These are phyloP conservation scores for Cymbomonas tetramitiformis DNA, from an alignment of 139 green algal species.

Conservation along the genomic window DNA sequence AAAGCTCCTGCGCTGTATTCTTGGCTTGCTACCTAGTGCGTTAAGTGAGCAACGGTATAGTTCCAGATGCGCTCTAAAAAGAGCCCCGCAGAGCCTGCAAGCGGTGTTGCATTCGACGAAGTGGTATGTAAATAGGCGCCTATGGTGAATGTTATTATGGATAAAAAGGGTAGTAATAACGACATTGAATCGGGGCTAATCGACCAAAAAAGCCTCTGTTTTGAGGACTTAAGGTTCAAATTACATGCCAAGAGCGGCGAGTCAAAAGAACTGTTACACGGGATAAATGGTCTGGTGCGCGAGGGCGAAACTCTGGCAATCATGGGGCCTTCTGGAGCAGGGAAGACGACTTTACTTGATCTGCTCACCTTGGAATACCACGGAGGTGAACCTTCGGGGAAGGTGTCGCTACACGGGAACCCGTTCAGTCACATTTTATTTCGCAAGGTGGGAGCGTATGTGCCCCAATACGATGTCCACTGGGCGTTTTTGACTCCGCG, in stretches of 20 bases:
- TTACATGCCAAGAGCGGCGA: background rate
- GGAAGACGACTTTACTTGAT: constrained; percentile 26
- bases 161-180: too few species aligned
- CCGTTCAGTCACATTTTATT: constrained; percentile 15
- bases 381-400: constrained; percentile 9
- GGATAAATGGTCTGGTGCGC: constrained; percentile 6
- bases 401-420: constrained; percentile 26
- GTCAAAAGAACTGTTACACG: constrained; percentile 24
- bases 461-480: constrained; percentile 26
- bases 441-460: constrained; percentile 15
- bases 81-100: too few species aligned
- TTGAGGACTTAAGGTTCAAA: background rate
- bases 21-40: too few species aligned
- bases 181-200: too few species aligned
- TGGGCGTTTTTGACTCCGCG: constrained; percentile 36
- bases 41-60: too few species aligned
- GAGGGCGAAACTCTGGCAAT: constrained; percentile 29
- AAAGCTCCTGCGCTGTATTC: too few species aligned
- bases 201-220: too few species aligned
- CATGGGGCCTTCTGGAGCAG: constrained; percentile 28
- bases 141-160: too few species aligned
- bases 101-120: too few species aligned
- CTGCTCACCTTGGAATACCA: constrained; percentile 12
- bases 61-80: too few species aligned
- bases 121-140: too few species aligned